phyloP scores from a whole-genome alignment of 2,329 filamentous ascomycete species.

The Ascochyta clinopodiicola region DNA sequence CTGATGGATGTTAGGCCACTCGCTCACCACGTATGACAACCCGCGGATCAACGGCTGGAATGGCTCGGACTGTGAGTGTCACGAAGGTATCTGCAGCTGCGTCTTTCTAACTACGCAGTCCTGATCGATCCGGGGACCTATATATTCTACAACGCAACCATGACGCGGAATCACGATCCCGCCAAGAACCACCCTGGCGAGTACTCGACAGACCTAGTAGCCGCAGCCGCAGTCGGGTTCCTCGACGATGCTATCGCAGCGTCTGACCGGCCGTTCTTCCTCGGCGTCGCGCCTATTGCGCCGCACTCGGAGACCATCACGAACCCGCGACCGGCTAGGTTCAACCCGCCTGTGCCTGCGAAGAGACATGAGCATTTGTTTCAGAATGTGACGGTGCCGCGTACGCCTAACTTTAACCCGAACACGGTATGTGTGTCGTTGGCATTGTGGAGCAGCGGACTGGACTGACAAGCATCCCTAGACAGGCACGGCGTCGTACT shows the following conservation, averaged over 20 bases:
- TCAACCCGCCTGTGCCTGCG: slow-evolving; percentile 65
- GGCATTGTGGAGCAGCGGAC: too few species aligned
- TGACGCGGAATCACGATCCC: slow-evolving; percentile 64
- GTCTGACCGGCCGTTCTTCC: slow-evolving; percentile 67
- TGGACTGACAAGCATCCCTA: background rate
- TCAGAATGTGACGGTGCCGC: slow-evolving; percentile 63
- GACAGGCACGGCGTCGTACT: slow-evolving; percentile 29
- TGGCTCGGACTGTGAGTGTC: slow-evolving; percentile 51
- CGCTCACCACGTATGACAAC: slow-evolving; percentile 65
- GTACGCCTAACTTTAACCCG: slow-evolving; percentile 72
- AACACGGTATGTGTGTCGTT: slow-evolving; percentile 42
- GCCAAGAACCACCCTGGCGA: slow-evolving; percentile 63
- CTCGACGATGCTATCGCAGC: slow-evolving; percentile 64
- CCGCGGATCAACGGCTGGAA: slow-evolving; percentile 67
- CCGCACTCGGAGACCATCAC: slow-evolving; percentile 59
- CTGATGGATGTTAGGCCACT: slow-evolving; percentile 53
- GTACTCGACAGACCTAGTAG: slow-evolving; percentile 66
- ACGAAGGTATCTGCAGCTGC: too few species aligned
- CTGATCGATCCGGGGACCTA: slow-evolving; percentile 73
- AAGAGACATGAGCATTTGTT: slow-evolving; percentile 70
- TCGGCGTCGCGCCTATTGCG: slow-evolving; percentile 69
- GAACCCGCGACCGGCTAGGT: slow-evolving; percentile 21
- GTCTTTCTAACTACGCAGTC: slow-evolving; percentile 6
- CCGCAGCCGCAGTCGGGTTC: slow-evolving; percentile 64
- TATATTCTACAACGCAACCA: slow-evolving; percentile 69